Evolutionary conservation across 2,329 filamentous ascomycete genomes (phyloP).

Genomic region (Botrytis sinoallii): DNA sequence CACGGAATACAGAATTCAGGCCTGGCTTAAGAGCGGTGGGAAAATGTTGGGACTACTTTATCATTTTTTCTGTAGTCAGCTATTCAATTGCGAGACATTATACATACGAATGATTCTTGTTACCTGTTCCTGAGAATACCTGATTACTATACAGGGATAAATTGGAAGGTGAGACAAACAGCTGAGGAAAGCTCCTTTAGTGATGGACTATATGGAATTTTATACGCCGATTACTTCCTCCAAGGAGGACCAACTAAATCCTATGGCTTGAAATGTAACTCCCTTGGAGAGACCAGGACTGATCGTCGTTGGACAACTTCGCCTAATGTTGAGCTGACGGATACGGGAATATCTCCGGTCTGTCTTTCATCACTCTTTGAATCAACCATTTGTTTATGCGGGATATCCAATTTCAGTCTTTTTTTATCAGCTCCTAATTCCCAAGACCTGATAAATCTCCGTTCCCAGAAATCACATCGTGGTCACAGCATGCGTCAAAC

Average conservation of each 20-base stretch:
- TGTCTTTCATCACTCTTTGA: background rate
- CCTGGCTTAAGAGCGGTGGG: background rate
- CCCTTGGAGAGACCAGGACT: background rate
- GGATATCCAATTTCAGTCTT: background rate
- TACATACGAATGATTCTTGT: background rate
- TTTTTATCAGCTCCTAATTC: background rate
- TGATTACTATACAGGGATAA: background rate
- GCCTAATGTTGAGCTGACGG: background rate
- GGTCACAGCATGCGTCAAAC: conserved; percentile 16
- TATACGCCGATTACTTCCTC: background rate
- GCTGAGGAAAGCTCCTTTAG: conserved; percentile 2
- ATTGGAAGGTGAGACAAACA: background rate
- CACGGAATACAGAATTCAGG: background rate
- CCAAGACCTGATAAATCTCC: conserved; percentile 4
- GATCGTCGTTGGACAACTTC: background rate
- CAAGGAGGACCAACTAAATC: conserved; percentile 1
- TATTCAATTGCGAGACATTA: conserved; percentile 6
- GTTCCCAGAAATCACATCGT: conserved; percentile 10
- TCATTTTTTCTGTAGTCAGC: conserved; percentile 10
- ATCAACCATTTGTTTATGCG: background rate
- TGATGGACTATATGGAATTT: background rate
- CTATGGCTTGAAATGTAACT: conserved; percentile 11
- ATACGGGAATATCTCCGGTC: background rate
- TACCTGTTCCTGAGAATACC: background rate
- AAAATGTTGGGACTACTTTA: conserved; percentile 4